A percentile compares a stretch with the other conserved stretches of the same genome.
These are phyloP conservation scores for Domatiomyces catenatus DNA, from an alignment of 2,329 filamentous ascomycete species.

Conservation along the genomic window DNA sequence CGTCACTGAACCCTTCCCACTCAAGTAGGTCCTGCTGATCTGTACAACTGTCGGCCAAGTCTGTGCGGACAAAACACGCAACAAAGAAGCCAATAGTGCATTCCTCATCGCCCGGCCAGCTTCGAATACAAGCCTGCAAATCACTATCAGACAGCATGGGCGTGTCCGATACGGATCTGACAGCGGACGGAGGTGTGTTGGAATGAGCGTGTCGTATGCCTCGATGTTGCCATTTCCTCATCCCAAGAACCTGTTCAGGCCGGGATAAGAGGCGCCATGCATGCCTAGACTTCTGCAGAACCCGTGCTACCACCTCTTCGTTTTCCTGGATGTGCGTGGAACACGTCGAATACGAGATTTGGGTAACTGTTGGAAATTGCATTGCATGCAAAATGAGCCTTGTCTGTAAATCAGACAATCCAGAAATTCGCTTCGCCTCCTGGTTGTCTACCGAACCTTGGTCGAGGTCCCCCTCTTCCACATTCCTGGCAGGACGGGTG, in stretches of 20 bases:
- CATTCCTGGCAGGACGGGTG: constrained; percentile 18
- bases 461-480: constrained; percentile 23
- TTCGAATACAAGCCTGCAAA: constrained; percentile 61
- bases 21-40: constrained; percentile 23
- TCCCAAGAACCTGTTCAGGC: constrained; percentile 57
- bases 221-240: constrained; percentile 59
- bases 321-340: constrained; percentile 81
- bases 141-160: constrained; percentile 28
- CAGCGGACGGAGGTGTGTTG: neutral
- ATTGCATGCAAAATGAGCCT: constrained; percentile 72
- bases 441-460: constrained; percentile 1
- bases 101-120: constrained; percentile 62
- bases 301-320: constrained; percentile 62
- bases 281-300: constrained; percentile 52
- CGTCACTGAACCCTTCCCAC: constrained; percentile 28
- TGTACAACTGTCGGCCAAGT: constrained; percentile 23
- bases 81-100: constrained; percentile 95
- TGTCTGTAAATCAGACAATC: constrained; percentile 68
- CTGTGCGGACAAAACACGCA: constrained; percentile 60
- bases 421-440: constrained; percentile 49
- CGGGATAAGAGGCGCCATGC: constrained; percentile 68
- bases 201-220: constrained; percentile 35
- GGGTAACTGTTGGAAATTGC: constrained; percentile 56
- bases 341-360: constrained; percentile 86
- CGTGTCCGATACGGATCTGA: neutral